Evolutionary conservation across 441 rosid species (phyloP), one percentile per base, ranked within the genome.

Genomic region (Eruca vesicaria): DNA sequence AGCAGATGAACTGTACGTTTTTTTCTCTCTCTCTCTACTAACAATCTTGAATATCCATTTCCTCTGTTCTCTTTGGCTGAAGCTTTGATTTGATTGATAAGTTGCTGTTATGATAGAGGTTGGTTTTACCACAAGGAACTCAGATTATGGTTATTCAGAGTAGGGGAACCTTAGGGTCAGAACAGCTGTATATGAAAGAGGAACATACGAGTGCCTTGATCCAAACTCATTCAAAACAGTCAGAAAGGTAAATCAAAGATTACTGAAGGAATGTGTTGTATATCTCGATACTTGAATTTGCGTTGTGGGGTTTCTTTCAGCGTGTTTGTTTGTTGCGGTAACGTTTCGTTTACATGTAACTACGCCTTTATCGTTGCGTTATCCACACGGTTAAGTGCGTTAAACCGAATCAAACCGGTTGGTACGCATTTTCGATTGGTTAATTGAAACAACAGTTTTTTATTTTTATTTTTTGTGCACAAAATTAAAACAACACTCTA

Each of bases 41-140:
- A 52, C 21, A 55, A 57, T 53, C 32, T 14, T 68, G 60, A 43
- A 66, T 45, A 67, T 60, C 67, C 8, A 29, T 55, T 43, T 32
- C 50, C 43, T 35, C 33, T 0, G 14, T 26, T 3, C 9, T 77
- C 21, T 6, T 45, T 16, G 14, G 65, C 12, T 66, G 15, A 53
- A 9, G 21, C 12, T 41, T 73, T 19, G 68, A 52, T 23, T 61
- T 65, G 58, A 50, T 63, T 23, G 26, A 23, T 23, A 31, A 56
- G 31, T 79, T 74, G 82, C 97, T 94, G 99, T 70, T 86, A 86
- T 56, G 89, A 87, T 38, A 85, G 88, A 88, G 91, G 92, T 48
- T 96, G 98, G 98, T 86, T 96, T 78, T 94, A 92, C 80, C 98
- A 94, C 89, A 96, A 94, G 78, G 97, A 94, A 68, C 88, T 72